Base-by-base conservation (phyloP, 1,284 basidiomycete species). In the Fomitopsis pinicola region DNA sequence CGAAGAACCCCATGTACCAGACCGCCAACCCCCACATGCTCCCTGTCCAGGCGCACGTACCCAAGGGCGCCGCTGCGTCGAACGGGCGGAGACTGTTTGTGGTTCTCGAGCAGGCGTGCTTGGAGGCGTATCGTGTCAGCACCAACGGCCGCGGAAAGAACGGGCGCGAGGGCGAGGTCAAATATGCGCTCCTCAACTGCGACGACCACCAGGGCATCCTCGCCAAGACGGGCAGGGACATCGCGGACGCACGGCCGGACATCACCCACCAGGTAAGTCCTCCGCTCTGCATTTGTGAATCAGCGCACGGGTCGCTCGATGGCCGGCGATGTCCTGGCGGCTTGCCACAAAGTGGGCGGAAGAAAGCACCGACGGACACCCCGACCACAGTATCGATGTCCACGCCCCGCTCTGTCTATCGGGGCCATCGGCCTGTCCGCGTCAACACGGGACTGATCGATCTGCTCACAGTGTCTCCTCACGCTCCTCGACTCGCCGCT, bases 161-260 rank as follows among this genome's bases (percentile, higher is more conserved):
- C 73, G 75, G 81, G 59, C 67, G 82, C 46, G 83, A 87, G 63
- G 85, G 85, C 19, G 94, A 96, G 65, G 94, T 95, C 66, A 98
- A 98, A 78, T 98, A 98, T 76, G 95, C 95, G 17, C 80, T 99
- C 62, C 79, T 99, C 67, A 99, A 99, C 77, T 99, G 97, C 77
- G 97, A 99, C 75, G 97, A 99, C 70, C 97, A 99, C 77, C 97
- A 99, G 75, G 95, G 97, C 56, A 97, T 99, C 65, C 81, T 99
- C 62, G 97, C 97, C 7, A 98, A 98, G 78, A 98, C 96, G 3
- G 95, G 95, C 33, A 84, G 97, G 69, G 97, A 99, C 77, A 99
- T 99, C 67, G 96, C 97, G 22, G 96, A 98, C 76, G 97, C 97
- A 19, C 80, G 97, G 64, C 97, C 97, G 5, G 97, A 99, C 76